Percentiles rank a stretch among this genome's conserved stretches.
Evolutionary conservation across 176 grass and related monocot species (phyloP).

Genomic region (Areca catechu): DNA sequence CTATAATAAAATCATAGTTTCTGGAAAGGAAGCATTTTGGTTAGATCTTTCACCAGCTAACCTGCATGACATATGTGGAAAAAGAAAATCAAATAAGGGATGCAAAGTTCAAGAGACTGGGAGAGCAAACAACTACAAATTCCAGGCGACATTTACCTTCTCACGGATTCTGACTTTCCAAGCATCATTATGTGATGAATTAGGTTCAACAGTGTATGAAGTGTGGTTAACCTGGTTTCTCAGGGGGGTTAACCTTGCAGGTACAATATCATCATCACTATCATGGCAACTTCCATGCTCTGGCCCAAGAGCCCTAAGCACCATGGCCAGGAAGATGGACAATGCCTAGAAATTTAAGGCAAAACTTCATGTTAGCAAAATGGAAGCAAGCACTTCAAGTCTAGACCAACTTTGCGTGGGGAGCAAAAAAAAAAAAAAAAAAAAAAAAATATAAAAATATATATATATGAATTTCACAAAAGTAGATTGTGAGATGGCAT

Average conservation of each 20-base stretch:
- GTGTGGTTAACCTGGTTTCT: conserved; percentile 48
- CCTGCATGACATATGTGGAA: too few relatives aligned
- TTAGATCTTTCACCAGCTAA: too few relatives aligned
- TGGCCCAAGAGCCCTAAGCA: conserved; percentile 69
- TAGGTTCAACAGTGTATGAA: conserved; percentile 25
- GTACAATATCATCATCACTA: conserved; percentile 63
- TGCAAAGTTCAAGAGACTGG: conserved; percentile 4
- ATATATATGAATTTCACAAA: too few relatives aligned
- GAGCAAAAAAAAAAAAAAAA: too few relatives aligned
- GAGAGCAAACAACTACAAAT: background rate
- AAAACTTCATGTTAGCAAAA: conserved; percentile 2
- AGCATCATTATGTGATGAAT: conserved; percentile 41
- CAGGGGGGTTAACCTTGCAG: conserved; percentile 67
- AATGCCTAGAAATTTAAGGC: conserved; percentile 33
- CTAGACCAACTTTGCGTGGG: too few relatives aligned
- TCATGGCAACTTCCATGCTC: conserved; percentile 55
- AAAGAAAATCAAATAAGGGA: background rate
- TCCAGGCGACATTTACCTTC: conserved; percentile 25
- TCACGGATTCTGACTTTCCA: conserved; percentile 65
- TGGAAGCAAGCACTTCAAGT: too few relatives aligned
- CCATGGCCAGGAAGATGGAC: conserved; percentile 58
- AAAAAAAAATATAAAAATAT: too few relatives aligned
- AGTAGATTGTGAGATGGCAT: too few relatives aligned
- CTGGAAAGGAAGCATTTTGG: too few relatives aligned
- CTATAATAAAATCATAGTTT: too few relatives aligned